A percentile compares a stretch with the other conserved stretches of the same genome.
Evolutionary conservation across 1,284 basidiomycete species (phyloP).

Genomic region (Ceratobasidium theobromae): DNA sequence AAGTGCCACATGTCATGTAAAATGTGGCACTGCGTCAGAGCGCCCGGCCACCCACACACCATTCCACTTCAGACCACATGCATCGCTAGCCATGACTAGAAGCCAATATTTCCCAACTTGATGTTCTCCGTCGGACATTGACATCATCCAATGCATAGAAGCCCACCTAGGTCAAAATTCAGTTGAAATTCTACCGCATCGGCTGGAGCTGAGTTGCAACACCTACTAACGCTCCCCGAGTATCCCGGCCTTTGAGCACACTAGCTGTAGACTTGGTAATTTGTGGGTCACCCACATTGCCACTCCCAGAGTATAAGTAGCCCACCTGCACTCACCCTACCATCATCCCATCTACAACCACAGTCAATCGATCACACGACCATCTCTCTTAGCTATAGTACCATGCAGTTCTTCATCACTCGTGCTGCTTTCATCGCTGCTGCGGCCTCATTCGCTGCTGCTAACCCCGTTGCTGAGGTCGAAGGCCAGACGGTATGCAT

Average conservation of each 20-base stretch:
- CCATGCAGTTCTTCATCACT: conserved; percentile 1
- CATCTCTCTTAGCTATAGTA: no score
- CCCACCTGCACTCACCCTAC: no score
- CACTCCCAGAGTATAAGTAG: no score
- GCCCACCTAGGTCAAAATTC: not conserved
- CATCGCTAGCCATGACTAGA: not conserved
- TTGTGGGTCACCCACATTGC: no score
- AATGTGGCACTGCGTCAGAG: no score
- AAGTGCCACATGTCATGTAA: no score
- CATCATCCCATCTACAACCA: not conserved
- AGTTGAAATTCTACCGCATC: not conserved
- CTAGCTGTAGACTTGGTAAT: no score
- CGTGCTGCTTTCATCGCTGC: not conserved
- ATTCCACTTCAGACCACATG: no score
- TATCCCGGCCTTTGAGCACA: no score
- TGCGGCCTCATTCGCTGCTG: conserved; percentile 8
- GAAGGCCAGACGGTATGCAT: not conserved
- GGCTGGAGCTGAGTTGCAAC: no score
- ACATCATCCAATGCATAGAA: not conserved
- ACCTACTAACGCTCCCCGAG: no score
- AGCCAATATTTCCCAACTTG: not conserved
- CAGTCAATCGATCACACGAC: not conserved
- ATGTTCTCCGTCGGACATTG: not conserved
- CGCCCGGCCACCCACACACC: no score
- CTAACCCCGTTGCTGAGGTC: not conserved